A percentile compares a stretch with the other conserved stretches of the same genome.
Conservation (phyloP, 331 rosid species). For the Pyracantha coccinea region DNA sequence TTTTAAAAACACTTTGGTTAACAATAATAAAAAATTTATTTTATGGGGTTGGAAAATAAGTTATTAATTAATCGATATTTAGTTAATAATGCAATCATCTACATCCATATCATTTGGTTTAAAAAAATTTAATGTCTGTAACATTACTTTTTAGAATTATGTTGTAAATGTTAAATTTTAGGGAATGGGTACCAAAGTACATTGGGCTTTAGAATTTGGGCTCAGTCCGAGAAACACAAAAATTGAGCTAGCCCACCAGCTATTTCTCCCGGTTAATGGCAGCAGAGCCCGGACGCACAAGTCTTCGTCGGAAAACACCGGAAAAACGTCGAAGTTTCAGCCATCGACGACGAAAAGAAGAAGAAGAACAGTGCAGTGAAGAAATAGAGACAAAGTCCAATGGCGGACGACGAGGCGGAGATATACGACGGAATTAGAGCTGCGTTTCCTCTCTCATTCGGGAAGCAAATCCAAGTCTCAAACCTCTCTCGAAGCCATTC, state of each 20-base stretch:
- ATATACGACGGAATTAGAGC: constrained; percentile 66
- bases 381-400: not conserved
- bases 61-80: too few species aligned
- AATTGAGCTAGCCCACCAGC: not conserved
- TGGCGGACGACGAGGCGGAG: constrained; percentile 60
- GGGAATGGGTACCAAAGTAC: not conserved
- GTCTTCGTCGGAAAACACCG: not conserved
- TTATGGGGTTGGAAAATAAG: too few species aligned
- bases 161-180: too few species aligned
- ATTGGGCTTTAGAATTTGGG: not conserved
- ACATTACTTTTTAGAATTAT: too few species aligned
- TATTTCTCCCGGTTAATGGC: not conserved
- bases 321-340: not conserved
- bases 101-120: too few species aligned
- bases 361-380: not conserved
- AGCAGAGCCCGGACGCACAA: not conserved
- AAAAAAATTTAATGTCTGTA: too few species aligned
- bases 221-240: not conserved
- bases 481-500: constrained; percentile 75
- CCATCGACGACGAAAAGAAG: not conserved
- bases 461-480: constrained; percentile 85
- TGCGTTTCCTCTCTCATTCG: constrained; percentile 73
- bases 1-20: too few species aligned
- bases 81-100: too few species aligned
- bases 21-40: too few species aligned